Evolutionary conservation across 768 basidiomycete species (phyloP), one percentile per base, ranked within the genome.

Genomic region (Cystofilobasidium ferigula): DNA sequence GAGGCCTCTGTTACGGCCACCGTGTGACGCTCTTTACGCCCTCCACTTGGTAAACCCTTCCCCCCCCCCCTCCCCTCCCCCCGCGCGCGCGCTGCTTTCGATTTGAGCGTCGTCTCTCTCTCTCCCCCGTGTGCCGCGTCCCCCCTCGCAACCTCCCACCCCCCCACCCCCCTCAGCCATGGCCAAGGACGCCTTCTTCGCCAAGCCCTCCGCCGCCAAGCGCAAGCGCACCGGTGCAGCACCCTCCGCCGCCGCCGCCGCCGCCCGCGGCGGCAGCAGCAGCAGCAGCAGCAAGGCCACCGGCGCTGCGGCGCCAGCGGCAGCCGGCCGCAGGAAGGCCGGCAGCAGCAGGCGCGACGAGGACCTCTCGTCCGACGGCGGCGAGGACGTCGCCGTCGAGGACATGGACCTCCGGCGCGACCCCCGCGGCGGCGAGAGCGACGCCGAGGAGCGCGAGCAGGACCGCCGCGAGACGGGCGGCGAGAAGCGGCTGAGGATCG

Each of bases 401-500:
- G 85, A 86, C 73, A 81, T 91, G 79, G 88, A 93, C 73, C 77
- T 91, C 69, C 78, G 83, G 47, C 77, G 75, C 13, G 79, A 79
- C 40, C 81, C 82, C 65, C 76, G 78, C 32, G 85, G 86, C 70
- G 87, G 83, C 8, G 89, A 91, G 47, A 72, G 74, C 61, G 62
- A 69, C 30, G 91, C 95, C 71, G 86, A 92, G 70, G 83, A 85
- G 69, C 79, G 85, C 69, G 94, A 97, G 78, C 94, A 57, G 28
- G 61, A 57, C 14, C 57, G 57, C 24, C 40, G 63, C 36, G 70
- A 70, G 63, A 70, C 62, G 12, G 69, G 61, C n/a, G 69, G 64
- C 20, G 70, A 91, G 79, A 99, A 98, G 77, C 80, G 95, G 67
- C 79, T 99, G 24, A 79, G 95, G 66, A 78, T 99, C 43, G 93